Base-by-base conservation (phyloP, 306 rosid genomes). In the Betula pendula region DNA sequence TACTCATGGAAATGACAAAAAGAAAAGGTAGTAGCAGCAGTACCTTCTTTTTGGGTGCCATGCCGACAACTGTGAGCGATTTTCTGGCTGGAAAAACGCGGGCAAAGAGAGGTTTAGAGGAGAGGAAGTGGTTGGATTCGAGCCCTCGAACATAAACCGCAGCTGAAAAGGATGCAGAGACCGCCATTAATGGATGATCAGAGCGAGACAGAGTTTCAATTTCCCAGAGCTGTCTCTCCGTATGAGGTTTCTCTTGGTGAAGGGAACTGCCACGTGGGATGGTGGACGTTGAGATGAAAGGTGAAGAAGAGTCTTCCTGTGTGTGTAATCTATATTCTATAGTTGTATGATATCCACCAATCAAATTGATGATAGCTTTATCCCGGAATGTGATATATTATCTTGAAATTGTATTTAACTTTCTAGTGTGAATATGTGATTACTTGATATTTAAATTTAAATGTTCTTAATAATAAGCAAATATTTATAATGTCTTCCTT, bases 31-130 rank as follows among this genome's bases (percentile, higher is more conserved):
- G n/a, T n/a, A n/a, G n/a, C n/a, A n/a, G n/a, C 1, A 22, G 51
- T 84, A 89, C 98, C 98, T 94, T 94, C 43, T 84, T 81, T 80
- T 80, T 19, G 47, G 98, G 80, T 15, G 96, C 93, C 97, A 94
- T 92, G 80, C 94, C 92, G 68, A 89, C 66, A 77, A 89, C 76
- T 0, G 89, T 79, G 0, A 87, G 75, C 48, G 94, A 60, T 50
- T 75, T 84, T 48, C 49, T 68, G 67, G 85, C 22, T 13, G 83
- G 71, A 48, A 69, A 58, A 17, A 70, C 5, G 56, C 73, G 76
- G 67, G 19, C 68, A 73, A 20, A 14, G 48, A 51, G 87, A 75
- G 81, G 70, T 19, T 72, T 38, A 49, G 85, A 70, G 50, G 78
- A 35, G 68, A 81, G 81, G 82, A 81, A 24, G 59, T 52, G 80